Evolutionary conservation across 2,329 filamentous ascomycete species (phyloP).

Genomic region (Parascedosporium putredinis): DNA sequence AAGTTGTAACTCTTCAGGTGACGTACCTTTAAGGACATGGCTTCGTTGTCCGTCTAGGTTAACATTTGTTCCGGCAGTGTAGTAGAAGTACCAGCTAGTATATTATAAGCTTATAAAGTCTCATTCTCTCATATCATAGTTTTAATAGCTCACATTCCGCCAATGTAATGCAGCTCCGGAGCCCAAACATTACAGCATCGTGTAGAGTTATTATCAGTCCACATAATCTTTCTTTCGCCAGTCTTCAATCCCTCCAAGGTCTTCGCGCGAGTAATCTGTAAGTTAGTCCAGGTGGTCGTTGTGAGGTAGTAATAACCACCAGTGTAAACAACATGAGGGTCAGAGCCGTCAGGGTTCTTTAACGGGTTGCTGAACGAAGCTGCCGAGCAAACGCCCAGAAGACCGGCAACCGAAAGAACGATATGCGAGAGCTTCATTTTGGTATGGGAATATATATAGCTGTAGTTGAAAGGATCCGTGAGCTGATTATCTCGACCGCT

Average conservation of each 20-base stretch:
- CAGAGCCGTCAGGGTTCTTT: constrained; percentile 35
- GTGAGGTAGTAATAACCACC: constrained; percentile 48
- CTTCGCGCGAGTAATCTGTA: constrained; percentile 42
- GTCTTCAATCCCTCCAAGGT: constrained; percentile 46
- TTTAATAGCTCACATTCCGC: constrained; percentile 17
- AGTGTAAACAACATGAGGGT: constrained; percentile 41
- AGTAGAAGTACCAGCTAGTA: constrained; percentile 42
- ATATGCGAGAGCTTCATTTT: background rate
- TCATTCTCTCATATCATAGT: too few species aligned
- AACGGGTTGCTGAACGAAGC: constrained; percentile 36
- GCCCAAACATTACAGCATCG: constrained; percentile 49
- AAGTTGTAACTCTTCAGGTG: background rate
- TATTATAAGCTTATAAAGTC: too few species aligned
- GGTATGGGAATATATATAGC: background rate
- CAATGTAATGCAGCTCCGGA: constrained; percentile 42
- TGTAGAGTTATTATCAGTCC: constrained; percentile 31
- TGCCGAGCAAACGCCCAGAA: background rate
- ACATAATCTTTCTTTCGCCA: constrained; percentile 38
- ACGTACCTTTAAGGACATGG: constrained; percentile 39
- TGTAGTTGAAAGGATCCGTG: background rate
- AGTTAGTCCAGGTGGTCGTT: constrained; percentile 43
- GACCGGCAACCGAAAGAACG: background rate
- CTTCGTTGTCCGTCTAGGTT: constrained; percentile 38
- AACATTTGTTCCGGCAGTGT: constrained; percentile 35
- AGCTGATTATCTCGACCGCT: too few species aligned